Percentiles rank a stretch among this genome's conserved stretches.
phyloP scores from a whole-genome alignment of 2,329 filamentous ascomycete genomes.

The Cytospora schulzeri region DNA sequence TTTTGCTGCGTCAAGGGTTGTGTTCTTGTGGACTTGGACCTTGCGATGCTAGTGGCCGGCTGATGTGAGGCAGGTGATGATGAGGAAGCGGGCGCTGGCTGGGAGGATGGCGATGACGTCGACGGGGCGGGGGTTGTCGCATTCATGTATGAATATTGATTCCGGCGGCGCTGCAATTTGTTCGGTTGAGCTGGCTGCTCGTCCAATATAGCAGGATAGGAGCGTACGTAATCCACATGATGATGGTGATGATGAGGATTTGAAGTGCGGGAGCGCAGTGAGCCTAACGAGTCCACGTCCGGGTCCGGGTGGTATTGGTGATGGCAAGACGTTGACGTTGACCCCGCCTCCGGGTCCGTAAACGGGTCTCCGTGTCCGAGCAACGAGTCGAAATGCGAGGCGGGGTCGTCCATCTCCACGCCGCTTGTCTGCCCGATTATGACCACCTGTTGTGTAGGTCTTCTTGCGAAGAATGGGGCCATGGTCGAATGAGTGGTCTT shows the following conservation, averaged over 20 bases:
- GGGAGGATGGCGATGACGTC: constrained; percentile 14
- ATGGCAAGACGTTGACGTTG: background rate
- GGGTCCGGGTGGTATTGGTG: constrained; percentile 8
- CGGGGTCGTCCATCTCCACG: constrained; percentile 11
- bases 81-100: constrained; percentile 11
- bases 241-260: background rate
- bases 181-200: constrained; percentile 12
- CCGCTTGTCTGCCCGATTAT: background rate
- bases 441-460: constrained; percentile 5
- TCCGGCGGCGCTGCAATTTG: constrained; percentile 21
- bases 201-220: background rate
- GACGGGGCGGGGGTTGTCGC: background rate
- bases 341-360: constrained; percentile 22
- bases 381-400: constrained; percentile 15
- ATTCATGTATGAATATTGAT: constrained; percentile 19
- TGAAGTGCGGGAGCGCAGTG: constrained; percentile 3
- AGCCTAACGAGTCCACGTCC: constrained; percentile 16
- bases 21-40: constrained; percentile 7
- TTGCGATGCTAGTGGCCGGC: background rate
- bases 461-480: constrained; percentile 10
- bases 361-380: constrained; percentile 10
- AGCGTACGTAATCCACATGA: too few relatives aligned
- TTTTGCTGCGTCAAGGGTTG: background rate
- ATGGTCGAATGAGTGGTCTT: background rate
- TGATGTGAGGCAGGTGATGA: constrained; percentile 1